Percentiles rank a stretch among this genome's conserved stretches.
Evolutionary conservation across 352 stramenopile species (phyloP).

Genomic region (Globisporangium nagaii): DNA sequence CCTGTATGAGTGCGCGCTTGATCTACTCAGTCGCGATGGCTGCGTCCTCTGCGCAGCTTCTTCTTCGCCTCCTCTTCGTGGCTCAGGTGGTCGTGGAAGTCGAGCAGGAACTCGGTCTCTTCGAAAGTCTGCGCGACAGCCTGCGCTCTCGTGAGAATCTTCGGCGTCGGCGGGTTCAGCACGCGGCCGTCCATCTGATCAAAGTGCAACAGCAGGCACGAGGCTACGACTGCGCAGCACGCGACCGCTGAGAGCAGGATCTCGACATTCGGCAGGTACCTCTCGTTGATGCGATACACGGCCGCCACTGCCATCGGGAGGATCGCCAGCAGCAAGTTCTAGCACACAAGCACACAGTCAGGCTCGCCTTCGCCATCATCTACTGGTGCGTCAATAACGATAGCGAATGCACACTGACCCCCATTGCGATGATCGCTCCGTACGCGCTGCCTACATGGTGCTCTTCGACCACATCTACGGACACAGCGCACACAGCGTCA

Average conservation of each 20-base stretch:
- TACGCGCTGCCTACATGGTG: constrained; percentile 75
- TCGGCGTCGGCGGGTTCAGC: constrained; percentile 23
- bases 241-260: constrained; percentile 23
- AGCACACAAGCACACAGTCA: background rate
- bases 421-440: constrained; percentile 70
- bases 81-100: constrained; percentile 8
- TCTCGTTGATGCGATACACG: constrained; percentile 26
- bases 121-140: constrained; percentile 11
- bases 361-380: no score
- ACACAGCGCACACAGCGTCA: background rate
- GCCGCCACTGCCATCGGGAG: constrained; percentile 34
- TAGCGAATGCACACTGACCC: constrained; percentile 37
- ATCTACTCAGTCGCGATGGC: background rate
- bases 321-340: constrained; percentile 43
- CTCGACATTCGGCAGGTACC: constrained; percentile 33
- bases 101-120: constrained; percentile 9
- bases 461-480: constrained; percentile 59
- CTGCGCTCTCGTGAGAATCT: constrained; percentile 16
- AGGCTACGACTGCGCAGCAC: constrained; percentile 15
- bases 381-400: no score
- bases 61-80: constrained; percentile 1
- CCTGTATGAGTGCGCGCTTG: background rate
- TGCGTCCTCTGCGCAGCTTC: background rate
- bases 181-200: constrained; percentile 21
- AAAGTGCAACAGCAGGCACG: constrained; percentile 17